phyloP scores from a whole-genome alignment of 805 yeast species.

The Cyberlindnera nakhonratchasimensis region DNA sequence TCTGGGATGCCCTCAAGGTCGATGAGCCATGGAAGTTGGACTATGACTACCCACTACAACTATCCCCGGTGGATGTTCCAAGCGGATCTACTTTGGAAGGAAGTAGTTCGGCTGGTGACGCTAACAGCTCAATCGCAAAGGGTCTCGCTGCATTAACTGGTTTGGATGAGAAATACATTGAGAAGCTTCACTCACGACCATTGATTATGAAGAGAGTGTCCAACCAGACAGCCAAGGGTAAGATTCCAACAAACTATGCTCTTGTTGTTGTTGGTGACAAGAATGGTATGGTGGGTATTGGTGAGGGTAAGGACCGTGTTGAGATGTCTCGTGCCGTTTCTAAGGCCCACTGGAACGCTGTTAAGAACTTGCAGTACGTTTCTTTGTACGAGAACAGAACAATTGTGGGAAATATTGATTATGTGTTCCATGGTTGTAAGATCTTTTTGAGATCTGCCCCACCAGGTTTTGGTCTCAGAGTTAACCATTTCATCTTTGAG shows the following conservation, averaged over 20 bases:
- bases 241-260: conserved; percentile 76
- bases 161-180: conserved; percentile 56
- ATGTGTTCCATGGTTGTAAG: conserved; percentile 84
- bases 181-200: conserved; percentile 59
- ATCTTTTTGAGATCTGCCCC: conserved; percentile 82
- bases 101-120: conserved; percentile 22
- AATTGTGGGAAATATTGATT: conserved; percentile 75
- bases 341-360: conserved; percentile 92
- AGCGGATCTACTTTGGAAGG: conserved; percentile 41
- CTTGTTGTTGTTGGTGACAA: conserved; percentile 89
- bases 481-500: conserved; percentile 85
- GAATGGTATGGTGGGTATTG: conserved; percentile 91
- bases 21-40: conserved; percentile 47
- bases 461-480: conserved; percentile 90
- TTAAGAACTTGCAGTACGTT: conserved; percentile 73
- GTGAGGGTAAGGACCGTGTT: conserved; percentile 87
- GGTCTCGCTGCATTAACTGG: conserved; percentile 65
- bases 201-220: conserved; percentile 76
- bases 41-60: conserved; percentile 52
- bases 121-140: conserved; percentile 37
- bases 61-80: conserved; percentile 50
- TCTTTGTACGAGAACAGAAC: conserved; percentile 93
- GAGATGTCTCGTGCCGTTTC: conserved; percentile 70
- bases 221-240: conserved; percentile 91
- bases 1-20: conserved; percentile 64